phyloP scores from a whole-genome alignment of 805 yeast genomes.

The Yarrowia sp. region DNA sequence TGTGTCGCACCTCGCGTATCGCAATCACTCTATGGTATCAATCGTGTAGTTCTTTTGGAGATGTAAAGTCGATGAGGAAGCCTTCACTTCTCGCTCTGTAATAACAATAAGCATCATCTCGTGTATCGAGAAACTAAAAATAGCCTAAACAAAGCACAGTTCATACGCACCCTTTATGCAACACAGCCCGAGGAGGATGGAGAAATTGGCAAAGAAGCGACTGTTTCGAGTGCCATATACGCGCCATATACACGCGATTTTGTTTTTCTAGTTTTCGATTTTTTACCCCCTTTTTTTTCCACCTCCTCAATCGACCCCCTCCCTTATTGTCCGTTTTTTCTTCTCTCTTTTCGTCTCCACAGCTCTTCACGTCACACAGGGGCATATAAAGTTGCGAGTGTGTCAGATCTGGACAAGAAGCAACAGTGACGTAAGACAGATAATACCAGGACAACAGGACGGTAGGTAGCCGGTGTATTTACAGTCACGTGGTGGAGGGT shows the following conservation, averaged over 20 bases:
- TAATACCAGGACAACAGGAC: too few relatives aligned
- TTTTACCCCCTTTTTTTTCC: background rate
- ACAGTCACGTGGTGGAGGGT: too few relatives aligned
- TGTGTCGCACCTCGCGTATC: too few relatives aligned
- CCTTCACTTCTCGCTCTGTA: too few relatives aligned
- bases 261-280: too few relatives aligned
- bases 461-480: too few relatives aligned
- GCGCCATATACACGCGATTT: too few relatives aligned
- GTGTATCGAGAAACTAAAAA: conserved; percentile 20
- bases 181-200: conserved; percentile 14
- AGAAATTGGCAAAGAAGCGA: background rate
- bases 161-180: background rate
- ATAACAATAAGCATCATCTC: background rate
- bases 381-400: conserved; percentile 1
- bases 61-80: too few relatives aligned
- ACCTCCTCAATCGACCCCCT: background rate
- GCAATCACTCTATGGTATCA: too few relatives aligned
- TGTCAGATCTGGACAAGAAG: conserved; percentile 15
- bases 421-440: background rate
- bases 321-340: too few relatives aligned
- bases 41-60: too few relatives aligned
- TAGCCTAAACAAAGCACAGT: conserved; percentile 28
- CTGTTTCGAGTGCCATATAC: too few relatives aligned
- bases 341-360: background rate
- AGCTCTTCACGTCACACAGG: background rate